Base-by-base conservation (phyloP, 2,329 filamentous ascomycete species). In the Penicillium aurantiogriseum region DNA sequence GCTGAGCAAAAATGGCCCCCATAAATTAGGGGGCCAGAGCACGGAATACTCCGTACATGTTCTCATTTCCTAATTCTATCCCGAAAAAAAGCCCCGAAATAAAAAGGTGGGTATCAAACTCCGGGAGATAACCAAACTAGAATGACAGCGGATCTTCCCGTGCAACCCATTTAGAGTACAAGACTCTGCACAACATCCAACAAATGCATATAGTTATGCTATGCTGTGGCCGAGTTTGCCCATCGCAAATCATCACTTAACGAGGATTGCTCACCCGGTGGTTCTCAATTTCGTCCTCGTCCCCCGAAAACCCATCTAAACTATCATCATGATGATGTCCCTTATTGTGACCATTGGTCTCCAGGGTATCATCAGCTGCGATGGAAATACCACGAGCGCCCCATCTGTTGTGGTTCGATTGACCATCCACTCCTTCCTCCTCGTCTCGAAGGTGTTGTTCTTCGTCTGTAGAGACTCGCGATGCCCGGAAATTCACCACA, bases 401-500 rank as follows among this genome's bases (percentile, higher is more conserved):
- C 84, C 84, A 86, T 35, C 78, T 76, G 57, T 81, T 81, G 53
- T 63, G 65, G 40, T 62, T 65, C n/a, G 65, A 59, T 31, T 67
- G 65, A 5, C 59, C 57, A 43, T 65, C 63, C 11, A 65, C 69
- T 10, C 68, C 71, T 10, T 64, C 63, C 25, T 69, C 69, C 15
- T 71, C 71, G 33, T 71, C 66, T 35, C 67, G 67, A 17, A 74
- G 66, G 25, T 68, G 67, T 56, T 75, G 71, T 57, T 76, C 71
- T 61, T 78, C 76, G 36, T 78, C 75, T 23, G 66, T 59, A 15
- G 65, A 66, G 23, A 62, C 67, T 19, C 71, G 69, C 35, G 68
- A 66, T 17, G 62, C 66, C 21, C 71, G 64, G 39, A 74, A 72
- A 45, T 89, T 90, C 59, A 96, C 87, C 63, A 96, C 86, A 50